These are phyloP conservation scores for Chlamydomonas eustigma DNA, from an alignment of 139 green algal genomes.

Conservation along the genomic window DNA sequence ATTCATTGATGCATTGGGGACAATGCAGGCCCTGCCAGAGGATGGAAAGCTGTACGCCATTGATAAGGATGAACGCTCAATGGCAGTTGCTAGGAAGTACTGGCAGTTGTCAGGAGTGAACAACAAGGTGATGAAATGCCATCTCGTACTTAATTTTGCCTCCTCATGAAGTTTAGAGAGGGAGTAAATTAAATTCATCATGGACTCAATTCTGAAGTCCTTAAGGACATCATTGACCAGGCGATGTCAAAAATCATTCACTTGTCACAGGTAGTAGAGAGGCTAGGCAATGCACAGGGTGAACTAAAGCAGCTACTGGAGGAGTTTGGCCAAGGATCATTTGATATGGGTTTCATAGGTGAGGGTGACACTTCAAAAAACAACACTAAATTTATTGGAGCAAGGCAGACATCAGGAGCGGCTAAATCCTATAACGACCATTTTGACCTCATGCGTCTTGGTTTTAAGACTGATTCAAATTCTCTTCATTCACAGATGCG, in stretches of 20 bases:
- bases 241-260: no score
- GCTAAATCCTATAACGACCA: no score
- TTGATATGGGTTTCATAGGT: conserved; percentile 87
- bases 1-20: not conserved
- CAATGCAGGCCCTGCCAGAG: conserved; percentile 56
- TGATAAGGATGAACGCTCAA: conserved; percentile 62
- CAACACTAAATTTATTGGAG: no score
- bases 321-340: conserved; percentile 40
- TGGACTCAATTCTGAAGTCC: no score
- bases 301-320: conserved; percentile 41
- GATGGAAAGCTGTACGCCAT: conserved; percentile 70
- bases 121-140: conserved; percentile 43
- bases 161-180: no score
- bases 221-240: no score
- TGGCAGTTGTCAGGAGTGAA: conserved; percentile 64
- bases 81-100: conserved; percentile 67
- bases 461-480: no score
- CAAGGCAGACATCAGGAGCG: no score
- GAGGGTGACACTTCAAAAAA: not conserved
- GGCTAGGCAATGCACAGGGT: conserved; percentile 39
- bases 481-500: conserved; percentile 59
- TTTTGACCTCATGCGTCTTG: no score
- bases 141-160: no score
- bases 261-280: conserved; percentile 29
- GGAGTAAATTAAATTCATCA: no score